A percentile compares a stretch with the other conserved stretches of the same genome.
Evolutionary conservation across 2,329 filamentous ascomycete genomes (phyloP).

Genomic region (Ceratocystis harringtonii): DNA sequence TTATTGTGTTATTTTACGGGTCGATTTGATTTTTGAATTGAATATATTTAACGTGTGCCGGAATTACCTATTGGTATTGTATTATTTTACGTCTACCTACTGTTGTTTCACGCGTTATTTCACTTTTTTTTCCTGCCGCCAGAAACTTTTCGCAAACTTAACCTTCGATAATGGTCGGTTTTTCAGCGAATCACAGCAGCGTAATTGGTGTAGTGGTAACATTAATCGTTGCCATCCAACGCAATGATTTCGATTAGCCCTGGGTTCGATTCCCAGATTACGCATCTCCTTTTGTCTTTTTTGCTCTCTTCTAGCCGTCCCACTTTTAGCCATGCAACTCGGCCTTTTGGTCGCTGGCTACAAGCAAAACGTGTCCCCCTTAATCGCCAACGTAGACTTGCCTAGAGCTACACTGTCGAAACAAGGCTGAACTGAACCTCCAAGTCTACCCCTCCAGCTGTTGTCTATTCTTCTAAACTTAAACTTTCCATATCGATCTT

Average conservation of each 20-base stretch:
- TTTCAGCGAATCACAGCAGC: not conserved
- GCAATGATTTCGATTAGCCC: conserved; percentile 2
- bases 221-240: not conserved
- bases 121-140: no score
- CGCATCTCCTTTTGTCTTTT: not conserved
- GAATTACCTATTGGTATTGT: no score
- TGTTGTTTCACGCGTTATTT: no score
- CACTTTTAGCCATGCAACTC: not conserved
- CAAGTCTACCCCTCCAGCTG: conserved; percentile 5
- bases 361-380: conserved; percentile 6
- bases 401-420: not conserved
- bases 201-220: conserved; percentile 2
- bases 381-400: not conserved
- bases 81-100: no score
- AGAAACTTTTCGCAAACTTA: not conserved
- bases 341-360: not conserved
- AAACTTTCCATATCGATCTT: not conserved
- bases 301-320: not conserved
- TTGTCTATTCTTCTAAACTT: not conserved
- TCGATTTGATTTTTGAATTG: no score
- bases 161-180: not conserved
- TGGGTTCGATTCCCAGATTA: conserved; percentile 2
- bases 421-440: not conserved
- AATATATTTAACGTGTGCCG: no score
- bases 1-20: no score